Evolutionary conservation across 1,284 basidiomycete genomes (phyloP).

Genomic region (Athelia sp.): DNA sequence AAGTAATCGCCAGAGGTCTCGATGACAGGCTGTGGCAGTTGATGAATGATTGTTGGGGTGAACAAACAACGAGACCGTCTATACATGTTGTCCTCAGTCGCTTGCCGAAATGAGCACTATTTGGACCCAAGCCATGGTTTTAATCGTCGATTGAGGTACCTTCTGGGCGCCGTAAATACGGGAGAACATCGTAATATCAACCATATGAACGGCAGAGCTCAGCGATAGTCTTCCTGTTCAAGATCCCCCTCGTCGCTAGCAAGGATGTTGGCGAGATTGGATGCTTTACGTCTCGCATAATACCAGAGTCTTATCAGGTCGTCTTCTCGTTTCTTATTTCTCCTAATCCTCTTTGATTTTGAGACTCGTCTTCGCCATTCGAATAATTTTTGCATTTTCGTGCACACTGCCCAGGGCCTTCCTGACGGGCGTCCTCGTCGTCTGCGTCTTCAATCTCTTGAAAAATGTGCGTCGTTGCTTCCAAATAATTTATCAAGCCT

Average conservation of each 20-base stretch:
- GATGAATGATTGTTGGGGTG: constrained; percentile 39
- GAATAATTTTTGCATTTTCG: too few species aligned
- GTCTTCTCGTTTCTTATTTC: background rate
- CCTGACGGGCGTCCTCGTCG: too few species aligned
- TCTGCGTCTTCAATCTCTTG: too few species aligned
- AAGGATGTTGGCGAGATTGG: background rate
- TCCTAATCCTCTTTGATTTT: background rate
- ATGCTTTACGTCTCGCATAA: background rate
- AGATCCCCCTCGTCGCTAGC: background rate
- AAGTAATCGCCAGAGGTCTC: constrained; percentile 36
- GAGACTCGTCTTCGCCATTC: background rate
- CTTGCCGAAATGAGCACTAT: too few species aligned
- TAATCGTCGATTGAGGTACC: constrained; percentile 14
- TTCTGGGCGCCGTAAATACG: constrained; percentile 28
- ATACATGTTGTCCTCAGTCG: constrained; percentile 34
- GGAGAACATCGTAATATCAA: constrained; percentile 15
- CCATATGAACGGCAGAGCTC: constrained; percentile 16
- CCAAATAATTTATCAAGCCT: too few species aligned
- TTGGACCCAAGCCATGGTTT: constrained; percentile 3
- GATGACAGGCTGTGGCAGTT: constrained; percentile 42
- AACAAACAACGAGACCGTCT: constrained; percentile 30
- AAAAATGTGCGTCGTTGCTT: too few species aligned
- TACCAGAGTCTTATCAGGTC: background rate
- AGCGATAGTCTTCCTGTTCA: constrained; percentile 12
- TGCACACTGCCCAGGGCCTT: too few species aligned